A percentile compares a stretch with the other conserved stretches of the same genome.
phyloP scores from a whole-genome alignment of 2,329 filamentous ascomycete species.

The Ophiostoma piceae region DNA sequence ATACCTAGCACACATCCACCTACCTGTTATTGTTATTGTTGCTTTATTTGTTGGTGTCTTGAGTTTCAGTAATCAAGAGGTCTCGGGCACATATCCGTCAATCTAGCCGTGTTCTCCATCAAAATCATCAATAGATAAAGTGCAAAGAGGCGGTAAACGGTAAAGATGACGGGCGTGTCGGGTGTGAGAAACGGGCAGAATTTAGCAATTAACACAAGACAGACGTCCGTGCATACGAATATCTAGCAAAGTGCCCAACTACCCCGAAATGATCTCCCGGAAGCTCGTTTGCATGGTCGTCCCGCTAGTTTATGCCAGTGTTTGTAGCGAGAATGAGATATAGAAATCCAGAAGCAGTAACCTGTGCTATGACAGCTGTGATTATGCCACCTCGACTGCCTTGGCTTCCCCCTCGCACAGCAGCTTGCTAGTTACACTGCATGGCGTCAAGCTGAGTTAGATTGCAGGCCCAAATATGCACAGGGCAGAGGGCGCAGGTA shows the following conservation, averaged over 20 bases:
- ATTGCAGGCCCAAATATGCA: slow-evolving; percentile 3
- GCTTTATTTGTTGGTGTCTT: not conserved
- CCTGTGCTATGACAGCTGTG: not conserved
- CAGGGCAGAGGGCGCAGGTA: not conserved
- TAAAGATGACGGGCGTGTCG: not conserved
- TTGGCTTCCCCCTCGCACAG: slow-evolving; percentile 14
- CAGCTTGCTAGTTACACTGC: slow-evolving; percentile 5
- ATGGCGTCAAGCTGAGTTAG: not conserved
- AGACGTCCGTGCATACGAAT: not conserved
- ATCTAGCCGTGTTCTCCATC: not conserved
- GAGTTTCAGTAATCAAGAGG: not conserved
- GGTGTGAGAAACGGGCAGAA: not conserved
- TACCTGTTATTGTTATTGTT: not conserved
- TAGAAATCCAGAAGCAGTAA: not conserved
- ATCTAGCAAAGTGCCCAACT: not conserved
- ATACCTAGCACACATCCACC: not conserved
- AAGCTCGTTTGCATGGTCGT: not conserved
- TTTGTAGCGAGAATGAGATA: not conserved
- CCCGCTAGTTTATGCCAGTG: not conserved
- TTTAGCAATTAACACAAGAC: not conserved
- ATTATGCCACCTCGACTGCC: not conserved
- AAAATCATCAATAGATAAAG: not conserved
- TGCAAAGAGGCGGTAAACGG: not conserved
- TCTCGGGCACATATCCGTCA: not conserved
- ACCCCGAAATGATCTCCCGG: not conserved